A percentile compares a stretch with the other conserved stretches of the same genome.
phyloP scores from a whole-genome alignment of 2,329 filamentous ascomycete genomes.

The Aspergillus sp. region DNA sequence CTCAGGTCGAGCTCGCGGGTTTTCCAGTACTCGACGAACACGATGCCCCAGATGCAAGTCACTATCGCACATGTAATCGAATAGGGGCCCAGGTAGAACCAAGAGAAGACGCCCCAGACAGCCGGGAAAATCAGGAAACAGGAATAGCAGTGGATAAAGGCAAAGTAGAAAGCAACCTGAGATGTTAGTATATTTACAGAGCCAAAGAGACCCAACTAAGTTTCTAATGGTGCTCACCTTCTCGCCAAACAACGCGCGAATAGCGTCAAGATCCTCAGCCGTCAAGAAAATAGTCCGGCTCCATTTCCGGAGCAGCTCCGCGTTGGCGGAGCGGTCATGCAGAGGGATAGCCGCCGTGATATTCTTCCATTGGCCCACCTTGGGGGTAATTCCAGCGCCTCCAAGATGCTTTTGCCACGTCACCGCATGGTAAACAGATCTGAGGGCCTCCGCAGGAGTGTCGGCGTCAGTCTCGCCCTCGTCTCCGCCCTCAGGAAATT shows the following conservation, averaged over 20 bases:
- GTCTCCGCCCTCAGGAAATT: conserved; percentile 74
- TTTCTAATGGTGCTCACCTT: conserved; percentile 45
- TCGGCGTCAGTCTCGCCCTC: conserved; percentile 73
- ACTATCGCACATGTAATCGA: conserved; percentile 77
- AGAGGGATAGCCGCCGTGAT: conserved; percentile 67
- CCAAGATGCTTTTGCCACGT: conserved; percentile 72
- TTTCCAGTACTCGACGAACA: conserved; percentile 97
- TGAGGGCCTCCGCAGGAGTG: conserved; percentile 82
- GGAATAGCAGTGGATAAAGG: conserved; percentile 90
- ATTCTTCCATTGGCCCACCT: conserved; percentile 69
- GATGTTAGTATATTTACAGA: background rate
- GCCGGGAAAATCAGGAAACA: conserved; percentile 81
- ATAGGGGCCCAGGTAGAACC: conserved; percentile 81
- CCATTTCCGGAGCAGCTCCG: conserved; percentile 72
- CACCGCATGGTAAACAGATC: conserved; percentile 84
- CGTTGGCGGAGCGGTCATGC: conserved; percentile 76
- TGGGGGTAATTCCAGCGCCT: conserved; percentile 73
- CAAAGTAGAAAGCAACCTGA: conserved; percentile 89
- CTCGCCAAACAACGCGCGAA: conserved; percentile 76
- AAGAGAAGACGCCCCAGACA: conserved; percentile 72
- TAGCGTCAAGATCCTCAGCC: conserved; percentile 69
- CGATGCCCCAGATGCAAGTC: conserved; percentile 80
- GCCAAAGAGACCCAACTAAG: background rate
- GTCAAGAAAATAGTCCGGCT: conserved; percentile 65
- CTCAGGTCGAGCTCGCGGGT: conserved; percentile 85